These are phyloP conservation scores for Venturia aucupariae DNA, from an alignment of 2,329 filamentous ascomycete genomes.

Conservation along the genomic window DNA sequence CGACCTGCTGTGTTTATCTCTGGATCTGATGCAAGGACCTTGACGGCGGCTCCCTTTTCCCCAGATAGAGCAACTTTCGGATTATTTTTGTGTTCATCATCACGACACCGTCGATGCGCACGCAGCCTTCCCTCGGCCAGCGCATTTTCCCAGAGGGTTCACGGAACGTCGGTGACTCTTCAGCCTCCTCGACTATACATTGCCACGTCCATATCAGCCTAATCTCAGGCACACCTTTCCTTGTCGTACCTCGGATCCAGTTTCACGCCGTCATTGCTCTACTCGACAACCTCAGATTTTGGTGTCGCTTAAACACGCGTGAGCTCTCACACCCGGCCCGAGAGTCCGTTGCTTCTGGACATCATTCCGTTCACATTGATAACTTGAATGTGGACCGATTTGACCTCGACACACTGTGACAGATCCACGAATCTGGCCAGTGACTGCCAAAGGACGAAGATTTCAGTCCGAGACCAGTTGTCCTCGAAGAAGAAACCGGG, in stretches of 20 bases:
- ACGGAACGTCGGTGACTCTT: constrained; percentile 1
- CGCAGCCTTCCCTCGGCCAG: neutral
- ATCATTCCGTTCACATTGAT: constrained; percentile 6
- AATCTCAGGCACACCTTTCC: neutral
- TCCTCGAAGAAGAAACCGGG: constrained; percentile 26
- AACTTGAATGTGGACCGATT: neutral
- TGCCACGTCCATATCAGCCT: neutral
- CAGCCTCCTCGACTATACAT: constrained; percentile 4
- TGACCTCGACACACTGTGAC: neutral
- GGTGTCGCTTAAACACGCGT: constrained; percentile 5
- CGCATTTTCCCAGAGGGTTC: constrained; percentile 6
- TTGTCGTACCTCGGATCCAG: neutral
- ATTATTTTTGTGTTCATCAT: neutral
- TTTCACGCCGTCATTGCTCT: neutral
- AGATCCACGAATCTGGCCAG: constrained; percentile 9
- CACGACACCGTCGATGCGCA: constrained; percentile 1
- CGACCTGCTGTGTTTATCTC: neutral
- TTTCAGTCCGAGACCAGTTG: constrained; percentile 15
- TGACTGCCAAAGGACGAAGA: constrained; percentile 11
- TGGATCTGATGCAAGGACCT: constrained; percentile 3
- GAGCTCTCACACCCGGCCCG: neutral
- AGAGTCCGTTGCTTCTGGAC: neutral
- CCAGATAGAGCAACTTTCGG: constrained; percentile 1
- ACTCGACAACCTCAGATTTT: neutral
- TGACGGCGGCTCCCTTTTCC: neutral